Evolutionary conservation across 306 rosid species (phyloP).

Genomic region (Leucaena leucocephala): DNA sequence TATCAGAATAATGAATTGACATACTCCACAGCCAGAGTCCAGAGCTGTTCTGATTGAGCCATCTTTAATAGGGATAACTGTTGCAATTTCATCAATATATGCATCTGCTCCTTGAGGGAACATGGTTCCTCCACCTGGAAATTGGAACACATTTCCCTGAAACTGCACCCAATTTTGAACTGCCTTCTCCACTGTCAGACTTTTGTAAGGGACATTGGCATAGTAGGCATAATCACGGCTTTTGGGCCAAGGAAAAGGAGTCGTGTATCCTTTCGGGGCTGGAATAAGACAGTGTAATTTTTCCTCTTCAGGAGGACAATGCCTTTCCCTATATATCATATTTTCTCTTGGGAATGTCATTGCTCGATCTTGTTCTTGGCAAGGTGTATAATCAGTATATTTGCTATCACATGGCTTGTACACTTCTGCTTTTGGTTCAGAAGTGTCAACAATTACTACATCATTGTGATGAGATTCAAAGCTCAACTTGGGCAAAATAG

Average conservation of each 20-base stretch:
- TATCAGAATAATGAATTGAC: slow-evolving; percentile 33
- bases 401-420: slow-evolving; percentile 75
- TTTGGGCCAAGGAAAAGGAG: slow-evolving; percentile 98
- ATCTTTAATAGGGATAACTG: slow-evolving; percentile 84
- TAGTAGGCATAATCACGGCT: slow-evolving; percentile 89
- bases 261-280: slow-evolving; percentile 77
- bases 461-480: slow-evolving; percentile 82
- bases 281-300: slow-evolving; percentile 91
- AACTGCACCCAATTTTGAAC: slow-evolving; percentile 90
- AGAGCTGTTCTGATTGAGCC: slow-evolving; percentile 92
- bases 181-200: slow-evolving; percentile 94
- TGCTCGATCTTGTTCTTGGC: slow-evolving; percentile 97
- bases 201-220: slow-evolving; percentile 86
- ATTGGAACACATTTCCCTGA: slow-evolving; percentile 86
- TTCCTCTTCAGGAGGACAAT: slow-evolving; percentile 83
- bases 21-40: slow-evolving; percentile 98
- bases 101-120: slow-evolving; percentile 98
- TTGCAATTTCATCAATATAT: slow-evolving; percentile 90
- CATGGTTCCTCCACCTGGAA: slow-evolving; percentile 99
- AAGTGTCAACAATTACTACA: slow-evolving; percentile 49
- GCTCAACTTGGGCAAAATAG: slow-evolving; percentile 56
- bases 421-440: slow-evolving; percentile 62
- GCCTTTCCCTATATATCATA: slow-evolving; percentile 97
- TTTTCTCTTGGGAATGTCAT: slow-evolving; percentile 93
- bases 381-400: slow-evolving; percentile 86